These are phyloP conservation scores for Nadsonia commutata DNA, from an alignment of 1,139 yeast species.

Conservation along the genomic window DNA sequence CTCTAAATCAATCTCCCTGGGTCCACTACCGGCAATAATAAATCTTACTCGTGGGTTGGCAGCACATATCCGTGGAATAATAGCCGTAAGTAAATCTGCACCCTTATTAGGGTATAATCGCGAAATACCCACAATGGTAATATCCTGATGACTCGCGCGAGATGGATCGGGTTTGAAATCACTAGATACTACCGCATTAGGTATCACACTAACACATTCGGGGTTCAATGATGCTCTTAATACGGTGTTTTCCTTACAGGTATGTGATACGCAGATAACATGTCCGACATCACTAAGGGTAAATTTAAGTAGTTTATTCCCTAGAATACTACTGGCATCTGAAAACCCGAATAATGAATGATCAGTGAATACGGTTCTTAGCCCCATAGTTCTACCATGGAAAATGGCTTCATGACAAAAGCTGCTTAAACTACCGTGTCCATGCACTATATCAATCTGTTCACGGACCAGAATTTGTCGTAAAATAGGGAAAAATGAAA, in stretches of 20 bases:
- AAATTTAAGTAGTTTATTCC: constrained; percentile 75
- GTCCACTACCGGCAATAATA: constrained; percentile 93
- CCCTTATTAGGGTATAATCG: constrained; percentile 94
- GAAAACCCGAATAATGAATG: constrained; percentile 94
- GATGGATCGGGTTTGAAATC: constrained; percentile 55
- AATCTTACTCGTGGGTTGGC: constrained; percentile 54
- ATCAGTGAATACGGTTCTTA: constrained; percentile 84
- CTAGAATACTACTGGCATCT: constrained; percentile 67
- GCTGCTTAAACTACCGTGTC: constrained; percentile 83
- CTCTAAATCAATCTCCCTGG: constrained; percentile 81
- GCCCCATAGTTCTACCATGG: constrained; percentile 88
- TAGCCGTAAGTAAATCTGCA: constrained; percentile 72
- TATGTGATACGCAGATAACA: constrained; percentile 89
- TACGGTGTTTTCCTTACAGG: constrained; percentile 93
- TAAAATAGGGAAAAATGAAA: constrained; percentile 71
- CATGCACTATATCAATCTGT: constrained; percentile 76
- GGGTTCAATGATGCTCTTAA: constrained; percentile 78
- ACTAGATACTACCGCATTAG: constrained; percentile 81
- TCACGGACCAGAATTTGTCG: constrained; percentile 81
- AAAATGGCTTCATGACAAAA: constrained; percentile 81
- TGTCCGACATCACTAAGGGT: constrained; percentile 80
- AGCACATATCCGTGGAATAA: constrained; percentile 72
- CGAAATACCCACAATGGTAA: constrained; percentile 84
- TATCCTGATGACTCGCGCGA: constrained; percentile 21
- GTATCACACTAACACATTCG: constrained; percentile 68